phyloP scores from a whole-genome alignment of 2,329 filamentous ascomycete genomes.

The Trichophyton schoenleinii region DNA sequence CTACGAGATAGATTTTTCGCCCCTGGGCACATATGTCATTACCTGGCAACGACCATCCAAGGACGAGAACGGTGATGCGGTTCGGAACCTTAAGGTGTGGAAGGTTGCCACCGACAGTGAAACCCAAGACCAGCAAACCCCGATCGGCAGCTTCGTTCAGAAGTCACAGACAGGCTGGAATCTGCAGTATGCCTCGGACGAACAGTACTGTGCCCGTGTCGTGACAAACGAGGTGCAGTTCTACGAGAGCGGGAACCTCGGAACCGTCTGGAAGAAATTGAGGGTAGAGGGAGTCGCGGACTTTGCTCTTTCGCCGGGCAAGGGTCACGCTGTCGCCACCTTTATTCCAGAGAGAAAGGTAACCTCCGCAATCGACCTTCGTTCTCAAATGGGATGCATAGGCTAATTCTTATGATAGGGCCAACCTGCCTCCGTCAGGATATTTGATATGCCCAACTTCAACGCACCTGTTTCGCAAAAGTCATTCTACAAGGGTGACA shows the following conservation, averaged over 20 bases:
- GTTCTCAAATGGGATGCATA: conserved; percentile 10
- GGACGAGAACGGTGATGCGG: conserved; percentile 83
- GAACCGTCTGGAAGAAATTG: conserved; percentile 88
- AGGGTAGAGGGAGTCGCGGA: conserved; percentile 79
- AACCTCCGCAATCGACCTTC: conserved; percentile 7
- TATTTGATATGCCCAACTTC: conserved; percentile 88
- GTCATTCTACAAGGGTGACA: conserved; percentile 98
- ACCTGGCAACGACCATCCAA: conserved; percentile 92
- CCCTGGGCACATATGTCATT: conserved; percentile 79
- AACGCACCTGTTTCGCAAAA: conserved; percentile 77
- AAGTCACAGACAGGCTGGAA: conserved; percentile 95
- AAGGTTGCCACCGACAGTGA: conserved; percentile 46
- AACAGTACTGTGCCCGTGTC: conserved; percentile 80
- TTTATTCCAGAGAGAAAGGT: conserved; percentile 95
- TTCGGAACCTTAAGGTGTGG: conserved; percentile 97
- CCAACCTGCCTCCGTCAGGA: conserved; percentile 83
- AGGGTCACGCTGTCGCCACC: conserved; percentile 83
- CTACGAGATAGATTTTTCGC: conserved; percentile 90
- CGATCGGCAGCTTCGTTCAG: conserved; percentile 84
- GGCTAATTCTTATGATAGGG: conserved; percentile 44
- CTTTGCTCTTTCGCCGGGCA: conserved; percentile 79
- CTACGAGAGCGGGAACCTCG: conserved; percentile 75
- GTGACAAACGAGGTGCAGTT: conserved; percentile 98
- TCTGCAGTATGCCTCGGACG: conserved; percentile 88
- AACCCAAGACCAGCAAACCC: conserved; percentile 50